Conservation (phyloP, 106 monocot genomes). For the Alisma plantagoaquatica region DNA sequence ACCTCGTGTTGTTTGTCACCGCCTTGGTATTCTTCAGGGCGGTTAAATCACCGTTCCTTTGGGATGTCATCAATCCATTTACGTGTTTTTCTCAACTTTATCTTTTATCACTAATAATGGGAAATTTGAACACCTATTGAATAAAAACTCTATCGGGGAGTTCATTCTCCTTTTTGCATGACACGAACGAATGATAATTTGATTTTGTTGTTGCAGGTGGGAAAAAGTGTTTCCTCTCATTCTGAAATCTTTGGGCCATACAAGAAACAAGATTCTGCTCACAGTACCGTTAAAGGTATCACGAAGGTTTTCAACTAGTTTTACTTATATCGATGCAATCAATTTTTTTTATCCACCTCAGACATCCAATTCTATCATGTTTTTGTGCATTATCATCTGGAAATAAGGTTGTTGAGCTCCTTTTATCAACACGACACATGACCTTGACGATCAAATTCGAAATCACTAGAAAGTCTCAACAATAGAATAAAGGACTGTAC, state of each 20-base stretch:
- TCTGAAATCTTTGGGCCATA: constrained; percentile 3
- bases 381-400: not conserved
- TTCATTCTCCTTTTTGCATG: not conserved
- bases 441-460: no score
- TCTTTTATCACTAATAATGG: not conserved
- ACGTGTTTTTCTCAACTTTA: not conserved
- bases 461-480: no score
- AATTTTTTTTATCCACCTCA: not conserved
- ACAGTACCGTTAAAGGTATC: not conserved
- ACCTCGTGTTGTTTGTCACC: not conserved
- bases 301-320: not conserved
- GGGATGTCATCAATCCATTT: no score
- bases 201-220: constrained; percentile 9
- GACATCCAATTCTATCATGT: not conserved
- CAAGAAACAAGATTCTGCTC: constrained; percentile 1
- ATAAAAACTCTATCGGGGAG: not conserved
- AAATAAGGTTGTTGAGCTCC: no score
- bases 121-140: not conserved
- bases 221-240: not conserved
- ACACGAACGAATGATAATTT: not conserved
- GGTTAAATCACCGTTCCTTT: no score
- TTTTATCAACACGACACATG: no score
- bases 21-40: not conserved
- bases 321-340: no score
- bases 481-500: no score